Evolutionary conservation across 1,139 yeast genomes (phyloP), one percentile per base, ranked within the genome.

Genomic region (Suhomyces atakaporum): DNA sequence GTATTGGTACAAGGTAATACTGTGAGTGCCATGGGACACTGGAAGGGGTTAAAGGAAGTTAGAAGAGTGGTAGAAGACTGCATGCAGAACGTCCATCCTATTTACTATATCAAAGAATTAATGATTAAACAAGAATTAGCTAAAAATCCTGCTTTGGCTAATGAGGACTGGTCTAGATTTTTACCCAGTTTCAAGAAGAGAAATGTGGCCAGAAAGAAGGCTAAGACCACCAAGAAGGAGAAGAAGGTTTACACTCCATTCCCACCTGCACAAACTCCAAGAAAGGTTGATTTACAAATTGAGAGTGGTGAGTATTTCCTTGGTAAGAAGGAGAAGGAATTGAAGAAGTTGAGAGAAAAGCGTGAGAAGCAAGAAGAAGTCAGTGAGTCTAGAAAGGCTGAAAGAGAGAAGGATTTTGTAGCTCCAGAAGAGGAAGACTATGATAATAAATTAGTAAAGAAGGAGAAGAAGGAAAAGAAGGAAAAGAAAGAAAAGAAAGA

Each of bases 271-370:
- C 99, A 88, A 66, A 78, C 79, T 50, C 98, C 97, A 57, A 84
- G 98, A 73, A 90, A 92, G 85, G 75, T 94, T 63, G 99, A 94
- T 78, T 70, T 90, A 60, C 95, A 90, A 68, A 89, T 94, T 65
- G 98, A 92, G 66, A 83, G 95, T 71, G 99, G 99, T 78, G 98
- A 94, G 63, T 92, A 88, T 69, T 92, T 92, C 79, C 74, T 92
- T 66, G 87, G 88, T 42, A 85, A 87, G 67, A 77, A 71, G 51
- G 96, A 90, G 53, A 86, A 85, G 71, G 84, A 80, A 44, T 68
- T 72, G 49, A 82, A 78, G 63, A 80, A 82, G 51, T 67, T 83
- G 49, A 83, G 82, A 44, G 90, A 84, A 53, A 87, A 87, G 74
- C 78, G 82, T 48, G 87, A 80, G 36, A 80, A 84, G 57, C 94